Conservation (phyloP, 148 eudicot genomes). For the Arbutus unedo region DNA sequence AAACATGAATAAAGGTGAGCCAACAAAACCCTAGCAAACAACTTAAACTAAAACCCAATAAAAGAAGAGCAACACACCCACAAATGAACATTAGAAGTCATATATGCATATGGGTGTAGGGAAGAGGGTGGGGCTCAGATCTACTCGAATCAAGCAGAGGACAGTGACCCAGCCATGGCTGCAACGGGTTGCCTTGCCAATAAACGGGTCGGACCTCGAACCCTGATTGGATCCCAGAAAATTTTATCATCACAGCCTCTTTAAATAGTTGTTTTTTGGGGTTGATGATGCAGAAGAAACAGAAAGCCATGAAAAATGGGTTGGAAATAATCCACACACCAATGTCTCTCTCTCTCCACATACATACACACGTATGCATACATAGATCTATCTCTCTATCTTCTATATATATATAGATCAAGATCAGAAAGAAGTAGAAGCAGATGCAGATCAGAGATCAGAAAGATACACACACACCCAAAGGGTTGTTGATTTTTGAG, state of each 20-base stretch:
- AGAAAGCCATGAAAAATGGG: neutral
- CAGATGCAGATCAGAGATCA: neutral
- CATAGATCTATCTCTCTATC: no score
- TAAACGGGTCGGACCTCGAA: neutral
- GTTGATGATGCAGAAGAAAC: neutral
- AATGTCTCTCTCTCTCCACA: neutral
- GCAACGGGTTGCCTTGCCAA: slow-evolving; percentile 2
- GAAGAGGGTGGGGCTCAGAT: slow-evolving; percentile 3
- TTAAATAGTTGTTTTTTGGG: neutral
- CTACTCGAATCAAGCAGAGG: neutral
- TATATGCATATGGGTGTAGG: neutral
- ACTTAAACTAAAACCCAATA: neutral
- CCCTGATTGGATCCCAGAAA: slow-evolving; percentile 7
- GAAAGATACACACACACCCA: slow-evolving; percentile 9
- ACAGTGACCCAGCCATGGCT: slow-evolving; percentile 3
- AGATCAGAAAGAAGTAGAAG: neutral
- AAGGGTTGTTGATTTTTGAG: slow-evolving; percentile 1
- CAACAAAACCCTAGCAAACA: neutral
- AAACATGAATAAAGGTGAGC: neutral
- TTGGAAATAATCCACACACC: neutral
- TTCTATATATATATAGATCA: neutral
- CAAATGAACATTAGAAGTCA: neutral
- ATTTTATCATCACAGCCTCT: slow-evolving; percentile 1
- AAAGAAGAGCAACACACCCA: neutral
- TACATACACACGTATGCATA: neutral